Evolutionary conservation across 495 filamentous ascomycete genomes (phyloP), one percentile per base, ranked within the genome.

Genomic region (Annulohypoxylon moriforme): DNA sequence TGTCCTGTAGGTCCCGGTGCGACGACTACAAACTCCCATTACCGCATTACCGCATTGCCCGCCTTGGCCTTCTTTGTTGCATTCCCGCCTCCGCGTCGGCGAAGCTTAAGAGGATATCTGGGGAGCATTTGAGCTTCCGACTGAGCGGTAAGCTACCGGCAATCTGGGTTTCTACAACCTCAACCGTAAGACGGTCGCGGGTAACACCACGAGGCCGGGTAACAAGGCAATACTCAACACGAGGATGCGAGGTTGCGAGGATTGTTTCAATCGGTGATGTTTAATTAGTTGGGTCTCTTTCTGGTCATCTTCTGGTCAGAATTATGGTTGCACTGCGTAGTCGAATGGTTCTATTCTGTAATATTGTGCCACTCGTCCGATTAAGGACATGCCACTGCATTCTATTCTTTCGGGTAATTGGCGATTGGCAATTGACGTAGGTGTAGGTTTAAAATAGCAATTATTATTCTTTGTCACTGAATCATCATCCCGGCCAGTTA

Each of bases 381-480:
- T 64, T 64, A 18, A 61, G 31, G 67, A 53, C 53, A 64, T 72
- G 55, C 36, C 60, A 72, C 64, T 29, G 27, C 60, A 60, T 68
- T 68, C 20, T 47, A 53, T 55, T 49, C 64, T 64, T 61, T 60
- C 53, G 57, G 58, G 50, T 50, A 62, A 67, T 71, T 67, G 33
- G 55, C 55, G n/a, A 40, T 40, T 67, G 42, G 60, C 55, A 40
- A 40, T 40, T 40, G 36, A 13, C 36, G 36, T 29, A 63, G 46
- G 46, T 36, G 46, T 38, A 64, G n/a, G 18, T 71, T 24, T 52
- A 42, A 56, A 44, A 49, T 31, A 56, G 56, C 61, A 60, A 66
- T 49, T 36, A 16, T 16, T 46, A 31, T 52, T 60, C 57, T 52
- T 52, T n/a, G 24, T 29, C 16, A 72, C 52, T 33, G 42, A 63